These are phyloP conservation scores for Talinum fruticosum DNA, from an alignment of 148 eudicot species.

Conservation along the genomic window DNA sequence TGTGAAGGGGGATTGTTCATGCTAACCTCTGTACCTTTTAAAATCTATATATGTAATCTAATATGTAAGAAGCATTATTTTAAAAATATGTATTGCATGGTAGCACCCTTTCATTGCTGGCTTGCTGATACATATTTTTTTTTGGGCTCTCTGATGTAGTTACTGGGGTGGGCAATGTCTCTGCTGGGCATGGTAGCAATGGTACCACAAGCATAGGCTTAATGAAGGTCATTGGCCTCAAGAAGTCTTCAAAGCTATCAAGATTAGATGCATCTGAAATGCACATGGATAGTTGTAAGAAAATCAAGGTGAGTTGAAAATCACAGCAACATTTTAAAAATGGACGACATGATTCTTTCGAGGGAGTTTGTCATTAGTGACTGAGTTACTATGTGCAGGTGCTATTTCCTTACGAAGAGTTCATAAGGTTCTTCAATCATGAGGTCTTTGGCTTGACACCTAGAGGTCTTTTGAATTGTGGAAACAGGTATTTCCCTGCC, in stretches of 20 bases:
- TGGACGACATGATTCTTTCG: neutral
- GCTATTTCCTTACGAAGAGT: constrained; percentile 85
- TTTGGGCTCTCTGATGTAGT: constrained; percentile 26
- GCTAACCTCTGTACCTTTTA: neutral
- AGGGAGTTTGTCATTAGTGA: neutral
- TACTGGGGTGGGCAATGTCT: constrained; percentile 34
- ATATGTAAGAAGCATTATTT: neutral
- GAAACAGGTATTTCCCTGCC: constrained; percentile 63
- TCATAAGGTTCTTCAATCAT: constrained; percentile 56
- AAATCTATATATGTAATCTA: neutral
- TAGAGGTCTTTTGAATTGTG: constrained; percentile 86
- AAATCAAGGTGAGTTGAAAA: constrained; percentile 51
- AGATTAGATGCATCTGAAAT: constrained; percentile 37
- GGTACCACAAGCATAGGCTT: constrained; percentile 44
- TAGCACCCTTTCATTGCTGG: constrained; percentile 8
- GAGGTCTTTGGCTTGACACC: constrained; percentile 59
- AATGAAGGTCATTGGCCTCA: constrained; percentile 57
- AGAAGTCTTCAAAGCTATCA: constrained; percentile 55
- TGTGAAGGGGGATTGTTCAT: neutral
- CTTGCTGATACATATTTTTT: constrained; percentile 1
- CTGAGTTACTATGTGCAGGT: constrained; percentile 44
- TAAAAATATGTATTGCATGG: neutral
- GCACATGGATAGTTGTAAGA: constrained; percentile 34
- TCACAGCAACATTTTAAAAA: neutral
- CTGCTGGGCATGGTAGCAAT: constrained; percentile 46